These are phyloP conservation scores for Yarrowia sp. DNA, from an alignment of 805 yeast genomes.

Conservation along the genomic window DNA sequence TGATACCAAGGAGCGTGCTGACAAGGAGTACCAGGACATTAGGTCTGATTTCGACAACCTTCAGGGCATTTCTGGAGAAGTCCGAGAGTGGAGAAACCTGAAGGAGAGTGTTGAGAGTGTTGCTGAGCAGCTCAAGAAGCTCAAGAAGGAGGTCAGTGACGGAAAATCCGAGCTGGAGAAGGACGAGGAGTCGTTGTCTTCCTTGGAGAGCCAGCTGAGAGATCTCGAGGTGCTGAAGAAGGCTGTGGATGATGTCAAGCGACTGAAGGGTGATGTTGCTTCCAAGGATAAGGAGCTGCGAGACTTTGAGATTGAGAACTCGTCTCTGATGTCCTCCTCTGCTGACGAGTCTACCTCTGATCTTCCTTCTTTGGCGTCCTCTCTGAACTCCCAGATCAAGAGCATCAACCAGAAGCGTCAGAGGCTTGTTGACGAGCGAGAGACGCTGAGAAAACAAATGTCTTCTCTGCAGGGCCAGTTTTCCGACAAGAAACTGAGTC, in stretches of 20 bases:
- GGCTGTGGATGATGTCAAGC: conserved; percentile 35
- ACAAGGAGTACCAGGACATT: conserved; percentile 28
- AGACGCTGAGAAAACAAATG: conserved; percentile 45
- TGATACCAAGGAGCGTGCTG: conserved; percentile 40
- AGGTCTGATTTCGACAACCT: conserved; percentile 37
- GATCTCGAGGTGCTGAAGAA: conserved; percentile 37
- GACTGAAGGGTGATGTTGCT: conserved; percentile 26
- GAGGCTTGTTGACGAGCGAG: conserved; percentile 45
- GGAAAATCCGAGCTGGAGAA: conserved; percentile 36
- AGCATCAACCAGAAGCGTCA: conserved; percentile 41
- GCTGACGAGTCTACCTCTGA: conserved; percentile 32
- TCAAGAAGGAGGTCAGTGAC: conserved; percentile 30
- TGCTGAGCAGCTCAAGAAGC: conserved; percentile 7
- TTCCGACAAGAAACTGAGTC: conserved; percentile 52
- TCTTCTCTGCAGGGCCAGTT: conserved; percentile 49
- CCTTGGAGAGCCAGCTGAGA: background rate
- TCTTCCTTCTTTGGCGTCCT: conserved; percentile 35
- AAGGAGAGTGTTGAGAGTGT: conserved; percentile 27
- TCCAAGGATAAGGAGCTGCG: conserved; percentile 33
- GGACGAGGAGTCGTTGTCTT: conserved; percentile 20
- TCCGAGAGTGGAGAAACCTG: conserved; percentile 9
- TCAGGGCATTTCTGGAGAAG: conserved; percentile 26
- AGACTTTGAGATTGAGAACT: conserved; percentile 29
- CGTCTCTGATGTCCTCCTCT: conserved; percentile 29
- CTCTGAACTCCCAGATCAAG: conserved; percentile 44